Evolutionary conservation across 2,329 filamentous ascomycete species (phyloP), one percentile per base, ranked within the genome.

Genomic region (Beauveria sp.): DNA sequence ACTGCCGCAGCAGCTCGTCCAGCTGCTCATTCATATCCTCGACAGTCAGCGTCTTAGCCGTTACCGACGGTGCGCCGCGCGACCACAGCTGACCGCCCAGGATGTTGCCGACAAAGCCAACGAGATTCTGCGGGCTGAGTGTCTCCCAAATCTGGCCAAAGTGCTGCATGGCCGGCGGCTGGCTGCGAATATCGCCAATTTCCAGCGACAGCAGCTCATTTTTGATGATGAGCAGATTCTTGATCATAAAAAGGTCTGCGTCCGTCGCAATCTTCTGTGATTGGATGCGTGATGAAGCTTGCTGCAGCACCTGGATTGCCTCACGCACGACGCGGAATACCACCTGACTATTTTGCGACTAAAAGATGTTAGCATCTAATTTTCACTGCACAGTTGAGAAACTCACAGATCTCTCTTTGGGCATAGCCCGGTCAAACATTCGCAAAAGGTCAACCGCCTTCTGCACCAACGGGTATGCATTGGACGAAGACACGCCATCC

Each of bases 171-270:
- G 73, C 71, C 28, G 66, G 62, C 14, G 70, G 63, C 50, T 82
- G 78, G 60, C 80, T 81, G 62, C 84, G 77, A 18, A 85, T 80
- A 65, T 87, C 84, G 56, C 84, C 92, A 66, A 99, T 97, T 75
- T 99, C 94, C 64, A 99, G 92, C 10, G 92, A 92, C 28, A 99
- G 87, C 56, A 99, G 89, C 71, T 97, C 91, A 71, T 97, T 96
- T 74, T 97, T 97, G 56, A 99, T 84, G 55, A 97, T 88, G 55
- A 99, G 87, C 2, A 99, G 82, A 71, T 99, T 96, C 67, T 93
- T 94, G 68, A 99, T 88, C 69, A 97, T 87, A 75, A 99, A 99
- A 5, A 99, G 82, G 66, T 96, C 90, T 0, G 89, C 84, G 70
- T 97, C 92, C 7, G 87, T 71, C 24, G 82, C 79, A 61, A 74